These are phyloP conservation scores for Cystobasidium sp. DNA, from an alignment of 1,284 basidiomycete genomes.

Conservation along the genomic window DNA sequence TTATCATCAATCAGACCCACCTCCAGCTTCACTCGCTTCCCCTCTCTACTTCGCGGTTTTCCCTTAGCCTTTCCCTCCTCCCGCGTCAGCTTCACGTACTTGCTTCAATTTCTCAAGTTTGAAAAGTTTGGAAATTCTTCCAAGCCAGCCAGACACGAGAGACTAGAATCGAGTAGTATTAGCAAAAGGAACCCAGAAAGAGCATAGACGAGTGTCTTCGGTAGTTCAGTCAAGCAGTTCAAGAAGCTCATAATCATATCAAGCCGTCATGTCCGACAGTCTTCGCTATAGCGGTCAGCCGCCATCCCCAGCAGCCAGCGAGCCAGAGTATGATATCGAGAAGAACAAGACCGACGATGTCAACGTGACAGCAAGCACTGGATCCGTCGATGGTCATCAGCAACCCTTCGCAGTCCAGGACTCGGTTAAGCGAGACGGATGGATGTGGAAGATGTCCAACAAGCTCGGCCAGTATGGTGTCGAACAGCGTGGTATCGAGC, in stretches of 20 bases:
- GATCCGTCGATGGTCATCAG: not conserved
- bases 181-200: constrained; percentile 25
- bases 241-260: too few species aligned
- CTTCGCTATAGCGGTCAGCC: not conserved
- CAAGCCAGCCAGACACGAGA: constrained; percentile 9
- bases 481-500: constrained; percentile 42
- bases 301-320: not conserved
- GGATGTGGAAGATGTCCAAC: constrained; percentile 11
- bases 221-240: not conserved
- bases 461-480: constrained; percentile 31
- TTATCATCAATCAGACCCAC: constrained; percentile 7
- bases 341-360: constrained; percentile 29
- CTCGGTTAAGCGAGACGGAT: constrained; percentile 13
- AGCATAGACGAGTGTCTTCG: not conserved
- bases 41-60: constrained; percentile 17
- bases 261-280: constrained; percentile 8
- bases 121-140: not conserved
- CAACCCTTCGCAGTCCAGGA: constrained; percentile 14
- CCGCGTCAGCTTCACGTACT: constrained; percentile 17
- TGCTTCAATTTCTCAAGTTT: not conserved
- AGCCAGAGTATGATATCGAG: constrained; percentile 31
- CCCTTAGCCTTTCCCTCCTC: constrained; percentile 29
- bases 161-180: not conserved
- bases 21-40: not conserved
- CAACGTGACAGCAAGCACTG: constrained; percentile 2